Evolutionary conservation across 2,329 filamentous ascomycete species (phyloP).

Genomic region (Mycocentrospora acerina): DNA sequence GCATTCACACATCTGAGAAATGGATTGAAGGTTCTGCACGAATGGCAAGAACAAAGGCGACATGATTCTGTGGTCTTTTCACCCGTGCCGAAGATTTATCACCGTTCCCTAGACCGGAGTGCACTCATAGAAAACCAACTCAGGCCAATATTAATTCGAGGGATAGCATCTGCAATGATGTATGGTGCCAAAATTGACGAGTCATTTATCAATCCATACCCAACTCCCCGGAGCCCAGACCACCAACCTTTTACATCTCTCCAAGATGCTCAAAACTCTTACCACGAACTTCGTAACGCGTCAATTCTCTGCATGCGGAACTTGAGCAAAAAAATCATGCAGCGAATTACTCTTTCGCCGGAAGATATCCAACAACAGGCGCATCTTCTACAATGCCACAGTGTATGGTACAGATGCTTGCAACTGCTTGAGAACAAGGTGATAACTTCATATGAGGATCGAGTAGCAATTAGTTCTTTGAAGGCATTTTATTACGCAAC

Average conservation of each 20-base stretch:
- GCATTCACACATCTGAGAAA: slow-evolving; percentile 48
- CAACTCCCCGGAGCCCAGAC: too few relatives aligned
- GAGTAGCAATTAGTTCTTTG: slow-evolving; percentile 13
- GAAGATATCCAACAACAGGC: slow-evolving; percentile 9
- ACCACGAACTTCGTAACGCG: slow-evolving; percentile 22
- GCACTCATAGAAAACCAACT: too few relatives aligned
- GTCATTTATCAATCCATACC: too few relatives aligned
- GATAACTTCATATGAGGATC: slow-evolving; percentile 12
- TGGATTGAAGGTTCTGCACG: slow-evolving; percentile 44
- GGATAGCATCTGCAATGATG: too few relatives aligned
- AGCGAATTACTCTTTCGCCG: background rate
- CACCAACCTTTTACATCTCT: slow-evolving; percentile 8
- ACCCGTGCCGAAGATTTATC: too few relatives aligned
- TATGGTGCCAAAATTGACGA: too few relatives aligned
- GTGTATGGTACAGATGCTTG: slow-evolving; percentile 13
- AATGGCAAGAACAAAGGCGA: slow-evolving; percentile 7
- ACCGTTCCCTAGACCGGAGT: too few relatives aligned
- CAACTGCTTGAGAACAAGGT: slow-evolving; percentile 6
- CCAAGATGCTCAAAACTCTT: slow-evolving; percentile 16
- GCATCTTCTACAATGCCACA: slow-evolving; percentile 16
- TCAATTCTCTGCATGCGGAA: slow-evolving; percentile 12
- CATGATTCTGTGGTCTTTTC: slow-evolving; percentile 2
- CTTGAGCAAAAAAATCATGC: slow-evolving; percentile 3
- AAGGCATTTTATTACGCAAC: slow-evolving; percentile 15
- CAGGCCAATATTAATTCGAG: too few relatives aligned